Conservation (phyloP, 1,139 yeast species). For the Yamadazyma buinensis region DNA sequence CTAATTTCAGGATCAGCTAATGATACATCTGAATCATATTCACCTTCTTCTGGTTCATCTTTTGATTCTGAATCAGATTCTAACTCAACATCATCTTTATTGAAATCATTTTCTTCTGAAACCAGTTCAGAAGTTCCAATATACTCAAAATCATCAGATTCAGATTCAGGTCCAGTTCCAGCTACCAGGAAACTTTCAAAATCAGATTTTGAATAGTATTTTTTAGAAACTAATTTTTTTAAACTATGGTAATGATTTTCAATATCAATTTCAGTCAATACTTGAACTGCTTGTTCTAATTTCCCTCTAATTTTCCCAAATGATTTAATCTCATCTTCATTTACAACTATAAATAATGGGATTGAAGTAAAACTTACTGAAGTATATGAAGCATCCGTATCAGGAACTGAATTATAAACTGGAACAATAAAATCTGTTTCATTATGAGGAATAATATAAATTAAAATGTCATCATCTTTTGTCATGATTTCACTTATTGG, state of each 20-base stretch:
- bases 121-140: neutral
- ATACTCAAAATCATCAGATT: neutral
- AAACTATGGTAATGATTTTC: constrained; percentile 21
- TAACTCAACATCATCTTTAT: neutral
- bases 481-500: constrained; percentile 71
- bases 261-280: constrained; percentile 24
- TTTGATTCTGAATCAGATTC: neutral
- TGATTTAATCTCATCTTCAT: constrained; percentile 42
- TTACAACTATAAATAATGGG: constrained; percentile 68
- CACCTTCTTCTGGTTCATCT: constrained; percentile 16
- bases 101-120: neutral
- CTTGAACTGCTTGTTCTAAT: constrained; percentile 37
- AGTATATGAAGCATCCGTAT: constrained; percentile 36
- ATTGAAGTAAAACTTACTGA: constrained; percentile 52
- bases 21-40: constrained; percentile 46
- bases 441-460: constrained; percentile 61
- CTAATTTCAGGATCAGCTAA: constrained; percentile 50
- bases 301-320: constrained; percentile 56
- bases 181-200: constrained; percentile 19
- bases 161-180: neutral
- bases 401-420: constrained; percentile 54
- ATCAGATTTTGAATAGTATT: constrained; percentile 27
- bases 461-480: constrained; percentile 59
- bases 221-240: constrained; percentile 16
- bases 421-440: constrained; percentile 58